Evolutionary conservation across 140 eudicot genomes (phyloP).

Genomic region (Senecio squalidus): DNA sequence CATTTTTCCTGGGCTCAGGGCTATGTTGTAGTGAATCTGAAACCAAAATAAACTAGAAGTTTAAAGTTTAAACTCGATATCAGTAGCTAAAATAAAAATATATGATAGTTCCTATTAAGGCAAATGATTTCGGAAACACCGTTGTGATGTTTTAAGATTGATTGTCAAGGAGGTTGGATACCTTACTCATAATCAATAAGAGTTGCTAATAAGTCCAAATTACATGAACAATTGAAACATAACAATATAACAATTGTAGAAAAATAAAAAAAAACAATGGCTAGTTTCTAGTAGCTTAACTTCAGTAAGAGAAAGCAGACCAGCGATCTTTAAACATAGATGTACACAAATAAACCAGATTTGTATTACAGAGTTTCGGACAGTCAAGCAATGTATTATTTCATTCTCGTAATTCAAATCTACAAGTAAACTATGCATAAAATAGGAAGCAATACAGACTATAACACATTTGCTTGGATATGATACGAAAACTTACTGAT

Average conservation of each 20-base stretch:
- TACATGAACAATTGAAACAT: not conserved
- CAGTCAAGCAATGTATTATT: constrained; percentile 18
- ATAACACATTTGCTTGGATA: constrained; percentile 6
- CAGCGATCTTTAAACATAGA: too few relatives aligned
- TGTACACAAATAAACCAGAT: constrained; percentile 1
- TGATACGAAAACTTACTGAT: not conserved
- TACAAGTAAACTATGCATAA: constrained; percentile 16
- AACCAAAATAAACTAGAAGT: not conserved
- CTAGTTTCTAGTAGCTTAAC: constrained; percentile 10
- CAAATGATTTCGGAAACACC: not conserved
- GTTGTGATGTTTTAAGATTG: not conserved
- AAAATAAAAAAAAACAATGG: not conserved
- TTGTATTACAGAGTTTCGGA: not conserved
- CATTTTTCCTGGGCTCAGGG: not conserved
- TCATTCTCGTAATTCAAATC: not conserved
- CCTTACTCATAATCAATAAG: not conserved
- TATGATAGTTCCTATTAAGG: not conserved
- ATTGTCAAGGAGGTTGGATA: not conserved
- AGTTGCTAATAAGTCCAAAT: not conserved
- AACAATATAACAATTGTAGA: not conserved
- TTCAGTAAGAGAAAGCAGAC: too few relatives aligned
- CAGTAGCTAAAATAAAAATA: not conserved
- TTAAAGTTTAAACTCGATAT: not conserved
- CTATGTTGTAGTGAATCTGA: not conserved
- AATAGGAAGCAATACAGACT: constrained; percentile 16